phyloP scores from a whole-genome alignment of 257 asterid species.

The Solanum megistacrolobum region DNA sequence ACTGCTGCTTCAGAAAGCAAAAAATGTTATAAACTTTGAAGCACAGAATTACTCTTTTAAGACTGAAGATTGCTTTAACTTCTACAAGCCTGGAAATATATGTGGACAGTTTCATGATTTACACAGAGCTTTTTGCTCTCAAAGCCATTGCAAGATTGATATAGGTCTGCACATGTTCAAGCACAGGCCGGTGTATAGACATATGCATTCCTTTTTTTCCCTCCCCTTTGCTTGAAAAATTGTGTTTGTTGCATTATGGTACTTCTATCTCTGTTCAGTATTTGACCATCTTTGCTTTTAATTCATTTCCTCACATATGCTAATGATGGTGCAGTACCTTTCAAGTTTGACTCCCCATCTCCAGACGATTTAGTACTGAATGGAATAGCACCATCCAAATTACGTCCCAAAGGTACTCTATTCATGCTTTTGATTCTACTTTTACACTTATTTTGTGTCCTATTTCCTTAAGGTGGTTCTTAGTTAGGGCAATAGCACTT shows the following conservation, averaged over 20 bases:
- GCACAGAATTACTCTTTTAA: constrained; percentile 40
- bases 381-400: constrained; percentile 42
- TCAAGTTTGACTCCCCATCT: constrained; percentile 74
- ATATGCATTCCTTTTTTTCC: constrained; percentile 1
- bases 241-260: background rate
- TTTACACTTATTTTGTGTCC: background rate
- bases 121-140: constrained; percentile 49
- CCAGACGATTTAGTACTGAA: constrained; percentile 74
- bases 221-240: background rate
- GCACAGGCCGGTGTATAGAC: constrained; percentile 13
- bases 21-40: constrained; percentile 41
- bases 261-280: background rate
- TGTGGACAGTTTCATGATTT: constrained; percentile 52
- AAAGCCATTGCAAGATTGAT: constrained; percentile 45
- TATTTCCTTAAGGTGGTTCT: background rate
- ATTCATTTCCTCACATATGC: constrained; percentile 22
- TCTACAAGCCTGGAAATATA: constrained; percentile 43
- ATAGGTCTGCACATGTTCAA: constrained; percentile 57
- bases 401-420: constrained; percentile 45
- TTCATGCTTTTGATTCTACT: background rate
- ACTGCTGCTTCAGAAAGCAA: constrained; percentile 41
- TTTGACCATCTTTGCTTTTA: constrained; percentile 13
- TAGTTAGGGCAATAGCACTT: background rate
- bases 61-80: constrained; percentile 43
- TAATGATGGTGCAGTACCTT: constrained; percentile 53